A percentile compares a stretch with the other conserved stretches of the same genome.
These are phyloP conservation scores for Chrysoporthe puriensis DNA, from an alignment of 2,329 filamentous ascomycete genomes.

Conservation along the genomic window DNA sequence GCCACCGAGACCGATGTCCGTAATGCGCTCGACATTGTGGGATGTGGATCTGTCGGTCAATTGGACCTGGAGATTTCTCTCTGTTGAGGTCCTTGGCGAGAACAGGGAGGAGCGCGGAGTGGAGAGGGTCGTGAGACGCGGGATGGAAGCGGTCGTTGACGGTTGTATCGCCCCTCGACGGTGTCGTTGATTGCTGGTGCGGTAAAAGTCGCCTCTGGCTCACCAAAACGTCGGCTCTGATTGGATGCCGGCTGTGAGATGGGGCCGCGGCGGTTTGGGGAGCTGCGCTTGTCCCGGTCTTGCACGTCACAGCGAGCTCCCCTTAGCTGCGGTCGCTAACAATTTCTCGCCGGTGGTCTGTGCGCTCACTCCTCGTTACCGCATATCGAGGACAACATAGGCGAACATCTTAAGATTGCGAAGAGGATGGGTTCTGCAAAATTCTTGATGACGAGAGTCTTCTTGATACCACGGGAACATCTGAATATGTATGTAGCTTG, in stretches of 20 bases:
- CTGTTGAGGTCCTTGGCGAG: background rate
- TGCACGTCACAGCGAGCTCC: constrained; percentile 21
- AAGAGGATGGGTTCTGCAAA: background rate
- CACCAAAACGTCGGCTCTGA: constrained; percentile 24
- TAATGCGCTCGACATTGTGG: constrained; percentile 52
- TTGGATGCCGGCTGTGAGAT: constrained; percentile 14
- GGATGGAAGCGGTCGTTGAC: background rate
- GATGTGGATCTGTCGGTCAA: background rate
- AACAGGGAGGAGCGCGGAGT: background rate
- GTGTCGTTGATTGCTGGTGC: constrained; percentile 12
- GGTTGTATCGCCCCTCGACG: constrained; percentile 1
- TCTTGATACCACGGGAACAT: too few relatives aligned
- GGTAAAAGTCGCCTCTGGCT: constrained; percentile 27
- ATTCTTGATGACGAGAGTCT: too few relatives aligned
- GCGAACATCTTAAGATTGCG: background rate
- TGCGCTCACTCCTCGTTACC: background rate
- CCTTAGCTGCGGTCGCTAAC: constrained; percentile 12
- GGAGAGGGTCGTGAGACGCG: background rate
- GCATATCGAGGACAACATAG: background rate
- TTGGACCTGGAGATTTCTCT: background rate
- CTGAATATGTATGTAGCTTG: background rate
- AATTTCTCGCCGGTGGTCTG: constrained; percentile 4
- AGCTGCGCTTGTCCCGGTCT: constrained; percentile 11
- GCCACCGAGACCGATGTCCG: constrained; percentile 57
- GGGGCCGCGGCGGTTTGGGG: background rate